Evolutionary conservation across 163 green algal species (phyloP).

Genomic region (Prototheca cutis): DNA sequence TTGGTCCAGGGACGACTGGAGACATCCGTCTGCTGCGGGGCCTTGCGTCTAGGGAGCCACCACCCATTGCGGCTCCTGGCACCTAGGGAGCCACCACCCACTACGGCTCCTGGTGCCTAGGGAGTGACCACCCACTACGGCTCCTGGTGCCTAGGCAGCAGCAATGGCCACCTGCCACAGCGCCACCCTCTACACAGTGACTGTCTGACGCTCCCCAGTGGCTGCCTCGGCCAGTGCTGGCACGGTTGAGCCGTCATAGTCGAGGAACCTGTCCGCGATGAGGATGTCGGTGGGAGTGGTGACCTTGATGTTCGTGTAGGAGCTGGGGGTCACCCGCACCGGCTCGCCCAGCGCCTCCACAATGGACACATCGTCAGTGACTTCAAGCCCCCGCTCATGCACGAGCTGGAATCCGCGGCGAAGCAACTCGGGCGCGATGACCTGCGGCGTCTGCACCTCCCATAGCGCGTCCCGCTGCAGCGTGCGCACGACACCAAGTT

Average conservation of each 20-base stretch:
- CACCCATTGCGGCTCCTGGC: no score
- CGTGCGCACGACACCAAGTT: constrained; percentile 72
- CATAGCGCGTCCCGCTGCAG: constrained; percentile 78
- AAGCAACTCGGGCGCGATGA: constrained; percentile 80
- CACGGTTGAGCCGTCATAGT: constrained; percentile 3
- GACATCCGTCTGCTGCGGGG: no score
- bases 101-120: no score
- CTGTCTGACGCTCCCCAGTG: no score
- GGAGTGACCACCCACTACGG: no score
- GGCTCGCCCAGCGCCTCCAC: constrained; percentile 86
- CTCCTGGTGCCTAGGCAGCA: no score
- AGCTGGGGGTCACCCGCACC: constrained; percentile 79
- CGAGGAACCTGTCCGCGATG: constrained; percentile 77
- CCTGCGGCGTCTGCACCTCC: constrained; percentile 98
- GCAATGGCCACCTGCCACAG: no score
- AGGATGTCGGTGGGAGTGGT: constrained; percentile 93
- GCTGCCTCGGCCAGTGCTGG: background rate
- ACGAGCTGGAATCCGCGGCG: constrained; percentile 77
- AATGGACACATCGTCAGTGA: constrained; percentile 98
- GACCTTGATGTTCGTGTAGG: constrained; percentile 98
- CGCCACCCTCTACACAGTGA: no score
- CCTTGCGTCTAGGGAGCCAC: no score
- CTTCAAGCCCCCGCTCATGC: constrained; percentile 56
- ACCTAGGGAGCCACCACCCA: no score
- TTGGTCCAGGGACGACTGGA: no score